A percentile compares a stretch with the other conserved stretches of the same genome.
These are phyloP conservation scores for Botryotinia convoluta DNA, from an alignment of 2,329 filamentous ascomycete species.

Conservation along the genomic window DNA sequence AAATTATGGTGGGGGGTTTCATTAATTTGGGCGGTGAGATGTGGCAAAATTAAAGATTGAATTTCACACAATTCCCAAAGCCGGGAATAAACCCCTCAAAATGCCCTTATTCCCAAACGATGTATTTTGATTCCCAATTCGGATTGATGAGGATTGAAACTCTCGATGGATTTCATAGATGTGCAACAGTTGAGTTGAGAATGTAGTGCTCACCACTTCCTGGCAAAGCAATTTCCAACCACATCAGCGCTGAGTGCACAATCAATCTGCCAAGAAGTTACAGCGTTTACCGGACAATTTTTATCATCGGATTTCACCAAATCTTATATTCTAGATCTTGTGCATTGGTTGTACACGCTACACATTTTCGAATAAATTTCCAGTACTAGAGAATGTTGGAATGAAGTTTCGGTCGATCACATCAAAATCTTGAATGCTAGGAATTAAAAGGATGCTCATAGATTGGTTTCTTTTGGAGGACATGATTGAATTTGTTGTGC, in stretches of 20 bases:
- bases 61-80: background rate
- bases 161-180: background rate
- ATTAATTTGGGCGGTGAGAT: background rate
- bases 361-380: background rate
- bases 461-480: background rate
- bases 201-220: background rate
- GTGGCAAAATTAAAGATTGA: background rate
- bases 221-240: background rate
- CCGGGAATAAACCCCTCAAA: background rate
- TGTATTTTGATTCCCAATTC: background rate
- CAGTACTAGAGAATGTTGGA: background rate
- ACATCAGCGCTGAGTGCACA: background rate
- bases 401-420: background rate
- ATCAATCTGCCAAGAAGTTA: background rate
- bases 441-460: background rate
- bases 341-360: slow-evolving; percentile 1
- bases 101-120: background rate
- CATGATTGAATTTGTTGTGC: background rate
- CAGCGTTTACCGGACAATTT: background rate
- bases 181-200: background rate
- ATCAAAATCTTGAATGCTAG: background rate
- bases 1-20: background rate
- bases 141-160: background rate
- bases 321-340: background rate
- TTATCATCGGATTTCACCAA: slow-evolving; percentile 1